Evolutionary conservation across 2,329 filamentous ascomycete genomes (phyloP), one percentile per base, ranked within the genome.

Genomic region (Aspergillus flavus): DNA sequence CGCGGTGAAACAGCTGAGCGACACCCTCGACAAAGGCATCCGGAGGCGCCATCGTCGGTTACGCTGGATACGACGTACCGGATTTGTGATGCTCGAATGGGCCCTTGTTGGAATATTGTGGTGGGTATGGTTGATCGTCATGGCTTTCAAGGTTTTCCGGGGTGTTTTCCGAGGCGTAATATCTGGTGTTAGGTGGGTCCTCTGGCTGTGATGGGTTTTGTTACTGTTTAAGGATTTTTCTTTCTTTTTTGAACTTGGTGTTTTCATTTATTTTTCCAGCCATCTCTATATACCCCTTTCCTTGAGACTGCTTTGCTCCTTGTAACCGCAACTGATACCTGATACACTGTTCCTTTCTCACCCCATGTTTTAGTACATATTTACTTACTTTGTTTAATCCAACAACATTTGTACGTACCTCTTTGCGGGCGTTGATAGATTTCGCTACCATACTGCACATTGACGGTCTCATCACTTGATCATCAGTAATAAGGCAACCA

Each of bases 41-140:
- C 87, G 91, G 72, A 89, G 92, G 82, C 84, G 93, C 58, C 84
- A 91, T 63, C 84, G 91, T 63, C 84, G 93, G 58, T 87, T 95
- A 72, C 84, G 92, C 60, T 93, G 92, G 88, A 78, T 93, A 28
- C 84, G 92, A 45, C 84, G 91, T 16, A 87, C 88, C 0, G 89
- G 92, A 16, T 98, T 93, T 86, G 87, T 93, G 60, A 79, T 90
- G 23, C 86, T 97, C 19, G 94, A 98, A 81, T 97, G 93, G 93
- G 81, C 88, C 57, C 84, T 98, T 21, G 88, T 98, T 45, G 91
- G 91, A 4, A 86, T 96, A 69, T 92, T 98, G 89, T 97, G 95
- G 93, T 93, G 91, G 78, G 89, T 96, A 19, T 98, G 94, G 93
- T 87, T 96, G 63, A 82, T 96, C 39, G 94, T 97, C 28, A 91